Conservation (phyloP, 306 rosid species). For the Quercus wislizeni region DNA sequence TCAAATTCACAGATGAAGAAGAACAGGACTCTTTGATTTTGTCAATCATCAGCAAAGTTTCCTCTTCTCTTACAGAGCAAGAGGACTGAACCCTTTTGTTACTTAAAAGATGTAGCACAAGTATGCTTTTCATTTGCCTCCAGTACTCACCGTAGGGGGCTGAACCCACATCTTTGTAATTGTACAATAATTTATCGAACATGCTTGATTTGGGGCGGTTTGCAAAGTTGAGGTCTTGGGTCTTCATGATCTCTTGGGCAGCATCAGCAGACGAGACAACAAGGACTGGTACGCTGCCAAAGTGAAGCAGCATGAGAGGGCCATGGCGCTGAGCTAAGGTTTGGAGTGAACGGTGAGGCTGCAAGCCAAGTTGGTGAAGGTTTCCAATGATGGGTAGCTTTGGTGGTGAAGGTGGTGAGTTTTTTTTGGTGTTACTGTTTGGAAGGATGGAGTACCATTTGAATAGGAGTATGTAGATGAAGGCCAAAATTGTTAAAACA, state of each 20-base stretch:
- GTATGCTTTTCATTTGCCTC: constrained; percentile 42
- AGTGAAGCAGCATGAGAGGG: too few relatives aligned
- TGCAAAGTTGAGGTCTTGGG: too few relatives aligned
- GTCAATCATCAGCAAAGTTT: constrained; percentile 6
- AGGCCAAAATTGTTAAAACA: not conserved
- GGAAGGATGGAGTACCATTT: constrained; percentile 17
- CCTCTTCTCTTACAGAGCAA: constrained; percentile 23
- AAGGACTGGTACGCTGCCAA: too few relatives aligned
- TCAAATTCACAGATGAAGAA: constrained; percentile 26
- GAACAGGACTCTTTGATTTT: constrained; percentile 21
- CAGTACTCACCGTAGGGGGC: constrained; percentile 51
- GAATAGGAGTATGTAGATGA: constrained; percentile 2
- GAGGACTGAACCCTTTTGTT: constrained; percentile 25
- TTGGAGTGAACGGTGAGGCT: too few relatives aligned
- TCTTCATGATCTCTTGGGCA: too few relatives aligned
- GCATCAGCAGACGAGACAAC: too few relatives aligned
- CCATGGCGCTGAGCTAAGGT: too few relatives aligned
- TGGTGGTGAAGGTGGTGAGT: constrained; percentile 48
- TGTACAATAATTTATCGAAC: constrained; percentile 34
- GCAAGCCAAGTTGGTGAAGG: too few relatives aligned
- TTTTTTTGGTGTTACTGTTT: not conserved
- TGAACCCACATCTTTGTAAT: constrained; percentile 29
- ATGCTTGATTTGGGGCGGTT: too few relatives aligned
- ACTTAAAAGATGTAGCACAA: constrained; percentile 31
- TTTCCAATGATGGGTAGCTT: constrained; percentile 32